These are phyloP conservation scores for Botrytis fragariae DNA, from an alignment of 2,329 filamentous ascomycete species.

Conservation along the genomic window DNA sequence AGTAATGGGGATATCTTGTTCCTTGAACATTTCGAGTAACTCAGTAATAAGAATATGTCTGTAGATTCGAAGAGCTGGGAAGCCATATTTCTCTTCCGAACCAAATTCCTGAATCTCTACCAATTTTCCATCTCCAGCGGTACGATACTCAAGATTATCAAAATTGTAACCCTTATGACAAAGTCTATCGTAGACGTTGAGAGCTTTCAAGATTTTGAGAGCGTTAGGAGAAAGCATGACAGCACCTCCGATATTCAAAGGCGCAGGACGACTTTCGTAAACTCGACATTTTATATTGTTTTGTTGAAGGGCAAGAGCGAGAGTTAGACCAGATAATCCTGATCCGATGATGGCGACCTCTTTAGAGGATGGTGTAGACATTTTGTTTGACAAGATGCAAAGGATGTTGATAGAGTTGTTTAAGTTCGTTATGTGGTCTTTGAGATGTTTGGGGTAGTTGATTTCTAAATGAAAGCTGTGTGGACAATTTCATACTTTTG, in stretches of 20 bases:
- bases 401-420: background rate
- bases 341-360: constrained; percentile 47
- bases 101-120: constrained; percentile 50
- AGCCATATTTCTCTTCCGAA: constrained; percentile 48
- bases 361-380: constrained; percentile 9
- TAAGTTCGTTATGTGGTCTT: background rate
- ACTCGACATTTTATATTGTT: constrained; percentile 50
- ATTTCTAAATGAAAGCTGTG: background rate
- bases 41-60: constrained; percentile 50
- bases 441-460: background rate
- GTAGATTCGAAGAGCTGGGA: constrained; percentile 53
- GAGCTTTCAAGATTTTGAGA: constrained; percentile 50
- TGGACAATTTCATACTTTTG: background rate
- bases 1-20: constrained; percentile 43
- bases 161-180: constrained; percentile 49
- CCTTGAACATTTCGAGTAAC: constrained; percentile 44
- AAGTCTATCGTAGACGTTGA: constrained; percentile 50
- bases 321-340: constrained; percentile 50
- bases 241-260: constrained; percentile 51
- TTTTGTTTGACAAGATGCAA: background rate
- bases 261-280: constrained; percentile 49
- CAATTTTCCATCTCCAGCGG: constrained; percentile 39
- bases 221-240: constrained; percentile 61
- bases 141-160: constrained; percentile 46
- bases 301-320: constrained; percentile 54